A percentile compares a stretch with the other conserved stretches of the same genome.
phyloP scores from a whole-genome alignment of 2,329 filamentous ascomycete species.

The Celoporthe dispersa region DNA sequence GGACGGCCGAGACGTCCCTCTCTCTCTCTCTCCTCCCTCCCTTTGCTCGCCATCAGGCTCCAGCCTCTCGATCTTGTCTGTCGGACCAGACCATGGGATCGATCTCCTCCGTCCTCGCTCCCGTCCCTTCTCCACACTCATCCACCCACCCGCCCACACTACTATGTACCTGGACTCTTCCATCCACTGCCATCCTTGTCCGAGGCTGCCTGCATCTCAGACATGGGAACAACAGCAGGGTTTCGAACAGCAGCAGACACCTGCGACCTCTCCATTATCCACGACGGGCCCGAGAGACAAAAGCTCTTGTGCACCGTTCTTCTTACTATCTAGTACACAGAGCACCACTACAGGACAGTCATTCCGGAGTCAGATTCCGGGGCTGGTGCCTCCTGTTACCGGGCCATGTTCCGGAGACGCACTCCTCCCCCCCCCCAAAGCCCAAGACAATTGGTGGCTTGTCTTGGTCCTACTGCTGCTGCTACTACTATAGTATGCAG shows the following conservation, averaged over 20 bases:
- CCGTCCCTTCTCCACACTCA: conserved; percentile 1
- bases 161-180: not conserved
- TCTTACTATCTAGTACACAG: not conserved
- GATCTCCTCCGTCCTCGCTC: not conserved
- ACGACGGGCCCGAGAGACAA: too few relatives aligned
- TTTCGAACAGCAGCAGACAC: too few relatives aligned
- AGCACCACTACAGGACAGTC: not conserved
- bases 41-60: not conserved
- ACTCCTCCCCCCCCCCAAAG: not conserved
- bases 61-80: not conserved
- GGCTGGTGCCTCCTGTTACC: not conserved
- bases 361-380: not conserved
- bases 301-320: not conserved
- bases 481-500: not conserved
- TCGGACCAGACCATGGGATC: not conserved
- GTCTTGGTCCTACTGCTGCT: conserved; percentile 5
- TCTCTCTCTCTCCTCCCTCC: too few relatives aligned
- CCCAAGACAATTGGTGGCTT: not conserved
- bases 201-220: conserved; percentile 8
- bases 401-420: conserved; percentile 4
- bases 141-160: not conserved
- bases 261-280: too few relatives aligned
- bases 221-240: conserved; percentile 1
- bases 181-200: not conserved
- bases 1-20: not conserved